These are phyloP conservation scores for Venturia oleaginea DNA, from an alignment of 2,329 filamentous ascomycete genomes.

Conservation along the genomic window DNA sequence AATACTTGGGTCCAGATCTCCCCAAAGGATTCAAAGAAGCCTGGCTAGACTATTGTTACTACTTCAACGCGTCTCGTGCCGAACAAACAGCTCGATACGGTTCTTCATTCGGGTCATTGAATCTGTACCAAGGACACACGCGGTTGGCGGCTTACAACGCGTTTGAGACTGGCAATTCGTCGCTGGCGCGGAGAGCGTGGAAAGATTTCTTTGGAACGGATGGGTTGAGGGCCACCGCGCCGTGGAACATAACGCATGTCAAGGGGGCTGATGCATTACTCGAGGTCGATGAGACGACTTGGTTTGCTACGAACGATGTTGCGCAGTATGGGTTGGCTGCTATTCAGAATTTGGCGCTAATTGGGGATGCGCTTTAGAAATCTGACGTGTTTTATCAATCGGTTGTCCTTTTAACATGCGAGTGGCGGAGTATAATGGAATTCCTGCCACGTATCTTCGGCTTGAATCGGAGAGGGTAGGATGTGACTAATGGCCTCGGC, in stretches of 20 bases:
- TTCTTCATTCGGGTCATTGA: slow-evolving; percentile 28
- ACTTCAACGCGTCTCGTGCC: slow-evolving; percentile 40
- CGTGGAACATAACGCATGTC: neutral
- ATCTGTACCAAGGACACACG: slow-evolving; percentile 45
- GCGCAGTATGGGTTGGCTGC: slow-evolving; percentile 49
- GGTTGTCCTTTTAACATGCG: no score
- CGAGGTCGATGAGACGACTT: slow-evolving; percentile 46
- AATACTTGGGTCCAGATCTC: slow-evolving; percentile 38
- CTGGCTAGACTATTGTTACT: slow-evolving; percentile 53
- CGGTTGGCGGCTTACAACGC: slow-evolving; percentile 49
- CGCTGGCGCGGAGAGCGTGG: slow-evolving; percentile 45
- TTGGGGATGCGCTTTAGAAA: slow-evolving; percentile 16
- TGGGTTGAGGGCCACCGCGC: slow-evolving; percentile 35
- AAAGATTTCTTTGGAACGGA: slow-evolving; percentile 43
- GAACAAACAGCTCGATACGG: slow-evolving; percentile 49
- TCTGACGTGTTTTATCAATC: no score
- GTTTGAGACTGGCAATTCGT: slow-evolving; percentile 34
- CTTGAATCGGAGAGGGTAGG: no score
- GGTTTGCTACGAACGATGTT: slow-evolving; percentile 49
- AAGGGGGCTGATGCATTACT: slow-evolving; percentile 22
- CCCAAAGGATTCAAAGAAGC: slow-evolving; percentile 43
- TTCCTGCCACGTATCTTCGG: no score
- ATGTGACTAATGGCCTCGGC: no score
- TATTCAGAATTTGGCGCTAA: slow-evolving; percentile 45
- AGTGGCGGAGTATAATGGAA: no score